Percentiles rank a stretch among this genome's conserved stretches.
Evolutionary conservation across 106 monocot genomes (phyloP).

Genomic region (Agapanthus africanus): DNA sequence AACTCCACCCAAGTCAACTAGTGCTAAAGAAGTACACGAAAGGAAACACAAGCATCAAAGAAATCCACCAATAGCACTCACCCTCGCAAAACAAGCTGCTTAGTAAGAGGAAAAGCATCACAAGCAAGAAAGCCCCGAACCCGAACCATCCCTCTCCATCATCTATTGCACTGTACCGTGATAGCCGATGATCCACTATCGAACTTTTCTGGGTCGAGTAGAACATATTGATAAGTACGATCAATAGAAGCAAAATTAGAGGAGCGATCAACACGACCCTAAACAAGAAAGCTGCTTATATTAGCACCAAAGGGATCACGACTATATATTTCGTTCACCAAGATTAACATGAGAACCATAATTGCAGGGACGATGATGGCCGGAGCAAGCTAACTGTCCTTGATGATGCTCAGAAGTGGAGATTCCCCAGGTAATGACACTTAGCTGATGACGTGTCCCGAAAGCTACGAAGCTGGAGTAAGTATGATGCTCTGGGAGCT

Average conservation of each 20-base stretch:
- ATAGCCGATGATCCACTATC: neutral
- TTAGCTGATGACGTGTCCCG: too few species aligned
- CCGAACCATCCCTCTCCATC: constrained; percentile 4
- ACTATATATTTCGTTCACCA: constrained; percentile 4
- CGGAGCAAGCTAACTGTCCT: neutral
- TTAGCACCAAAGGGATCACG: neutral
- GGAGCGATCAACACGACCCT: too few species aligned
- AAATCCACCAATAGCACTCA: constrained; percentile 10
- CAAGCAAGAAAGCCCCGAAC: constrained; percentile 1
- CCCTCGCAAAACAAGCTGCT: constrained; percentile 7
- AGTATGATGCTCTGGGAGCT: too few species aligned
- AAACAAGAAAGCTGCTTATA: neutral
- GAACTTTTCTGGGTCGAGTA: neutral
- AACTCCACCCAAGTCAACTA: too few species aligned
- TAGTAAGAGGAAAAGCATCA: constrained; percentile 2
- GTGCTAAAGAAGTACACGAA: too few species aligned
- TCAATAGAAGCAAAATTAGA: neutral
- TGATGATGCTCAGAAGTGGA: too few species aligned
- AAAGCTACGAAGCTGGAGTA: too few species aligned
- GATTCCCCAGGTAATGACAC: too few species aligned
- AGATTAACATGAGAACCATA: neutral
- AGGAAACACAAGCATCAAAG: too few species aligned
- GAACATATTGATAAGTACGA: neutral
- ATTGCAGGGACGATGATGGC: neutral
- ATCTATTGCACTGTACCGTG: neutral